Evolutionary conservation across 495 filamentous ascomycete species (phyloP), one percentile per base, ranked within the genome.

Genomic region (Aspergillus biplanus): DNA sequence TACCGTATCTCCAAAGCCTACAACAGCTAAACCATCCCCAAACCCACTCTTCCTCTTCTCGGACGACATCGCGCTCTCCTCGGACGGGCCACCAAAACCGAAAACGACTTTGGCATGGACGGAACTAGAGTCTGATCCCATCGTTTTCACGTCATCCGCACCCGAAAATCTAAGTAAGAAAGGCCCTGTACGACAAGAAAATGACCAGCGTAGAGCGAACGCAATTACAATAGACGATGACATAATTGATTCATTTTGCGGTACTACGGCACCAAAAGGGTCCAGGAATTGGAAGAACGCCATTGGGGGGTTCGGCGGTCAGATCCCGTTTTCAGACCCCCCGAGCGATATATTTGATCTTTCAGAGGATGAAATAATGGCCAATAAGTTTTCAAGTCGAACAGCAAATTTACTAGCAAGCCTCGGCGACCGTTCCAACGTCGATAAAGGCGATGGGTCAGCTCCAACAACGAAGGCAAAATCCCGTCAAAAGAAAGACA

Each of bases 71-170:
- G 52, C 72, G 0, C 63, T 67, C 7, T 70, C 71, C 16, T 67
- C 65, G 7, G 67, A 69, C 16, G 58, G 66, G 31, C 55, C 66
- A 1, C 48, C 61, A 12, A 44, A 54, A 0, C 65, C 61, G 27
- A 67, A 69, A 46, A 56, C 48, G 21, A 3, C 62, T 15, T 53
- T 62, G 2, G 32, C 46, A 4, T 61, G 58, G 53, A 9, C 21
- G 4, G 56, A 57, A 42, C 60, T 66, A 33, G 77, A 80, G 15
- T 80, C 76, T 0, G 85, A 87, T 69, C 81, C 84, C 2, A 82
- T 86, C 61, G 60, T 82, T 6, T 82, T 84, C 67, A 85, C 82
- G 0, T 87, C 84, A 15, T 83, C 83, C 15, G 72, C 72, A 1
- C 75, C 73, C 7, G 65, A 71, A 6, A n/a, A 21, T 46, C 70